phyloP scores from a whole-genome alignment of 768 basidiomycete genomes.

The Amanita fuliginea region DNA sequence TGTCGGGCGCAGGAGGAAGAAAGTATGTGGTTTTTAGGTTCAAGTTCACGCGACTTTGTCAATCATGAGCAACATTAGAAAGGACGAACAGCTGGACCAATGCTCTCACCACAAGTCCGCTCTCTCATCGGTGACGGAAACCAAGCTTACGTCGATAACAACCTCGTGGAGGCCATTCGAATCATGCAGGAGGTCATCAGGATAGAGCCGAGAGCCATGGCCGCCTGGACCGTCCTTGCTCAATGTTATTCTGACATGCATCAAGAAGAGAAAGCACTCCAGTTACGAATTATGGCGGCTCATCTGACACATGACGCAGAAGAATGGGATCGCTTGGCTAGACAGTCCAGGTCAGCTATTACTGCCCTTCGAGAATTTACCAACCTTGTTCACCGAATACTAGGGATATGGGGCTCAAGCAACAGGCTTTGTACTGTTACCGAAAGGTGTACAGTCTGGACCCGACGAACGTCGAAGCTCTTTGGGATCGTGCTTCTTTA shows the following conservation, averaged over 20 bases:
- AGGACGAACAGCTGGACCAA: slow-evolving; percentile 35
- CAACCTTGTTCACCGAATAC: background rate
- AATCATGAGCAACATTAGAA: slow-evolving; percentile 20
- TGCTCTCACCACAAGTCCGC: slow-evolving; percentile 59
- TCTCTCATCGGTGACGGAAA: slow-evolving; percentile 79
- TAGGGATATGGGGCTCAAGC: slow-evolving; percentile 60
- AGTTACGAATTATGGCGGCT: slow-evolving; percentile 82
- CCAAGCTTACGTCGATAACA: slow-evolving; percentile 68
- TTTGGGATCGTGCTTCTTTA: slow-evolving; percentile 83
- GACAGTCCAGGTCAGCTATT: slow-evolving; percentile 49
- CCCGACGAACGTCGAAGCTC: slow-evolving; percentile 70
- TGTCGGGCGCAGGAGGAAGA: slow-evolving; percentile 45
- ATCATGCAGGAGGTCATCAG: slow-evolving; percentile 89
- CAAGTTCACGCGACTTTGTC: background rate
- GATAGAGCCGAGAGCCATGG: slow-evolving; percentile 76
- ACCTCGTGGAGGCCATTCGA: slow-evolving; percentile 58
- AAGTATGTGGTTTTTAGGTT: slow-evolving; percentile 19
- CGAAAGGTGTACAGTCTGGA: slow-evolving; percentile 72
- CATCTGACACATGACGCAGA: slow-evolving; percentile 78
- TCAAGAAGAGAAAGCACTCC: slow-evolving; percentile 61
- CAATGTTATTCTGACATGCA: slow-evolving; percentile 70
- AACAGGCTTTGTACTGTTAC: slow-evolving; percentile 90
- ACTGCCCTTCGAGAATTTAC: background rate
- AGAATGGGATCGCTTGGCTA: slow-evolving; percentile 79
- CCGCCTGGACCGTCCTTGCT: slow-evolving; percentile 84